Conservation (phyloP, 306 rosid genomes). For the Castanea crenata region DNA sequence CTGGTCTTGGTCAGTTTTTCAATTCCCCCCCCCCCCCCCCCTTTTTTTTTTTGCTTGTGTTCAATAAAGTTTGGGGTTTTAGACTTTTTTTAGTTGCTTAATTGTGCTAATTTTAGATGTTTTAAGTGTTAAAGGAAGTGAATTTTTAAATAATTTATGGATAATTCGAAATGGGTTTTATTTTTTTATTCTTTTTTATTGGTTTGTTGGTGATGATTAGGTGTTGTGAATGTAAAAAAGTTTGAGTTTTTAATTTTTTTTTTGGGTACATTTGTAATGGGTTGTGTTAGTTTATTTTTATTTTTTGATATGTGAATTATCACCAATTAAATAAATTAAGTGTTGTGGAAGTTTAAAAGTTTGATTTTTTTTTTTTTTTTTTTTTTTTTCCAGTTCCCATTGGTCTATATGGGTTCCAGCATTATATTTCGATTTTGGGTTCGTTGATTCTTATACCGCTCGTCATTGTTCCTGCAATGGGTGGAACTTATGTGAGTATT, state of each 20-base stretch:
- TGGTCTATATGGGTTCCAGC: slow-evolving; percentile 88
- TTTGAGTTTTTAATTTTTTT: background rate
- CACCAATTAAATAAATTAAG: too few species aligned
- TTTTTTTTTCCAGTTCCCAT: slow-evolving; percentile 63
- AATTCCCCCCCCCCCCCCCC: background rate
- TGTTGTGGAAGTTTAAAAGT: too few species aligned
- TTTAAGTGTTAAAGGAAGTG: background rate
- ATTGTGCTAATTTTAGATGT: background rate
- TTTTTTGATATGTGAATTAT: too few species aligned
- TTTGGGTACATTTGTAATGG: slow-evolving; percentile 8
- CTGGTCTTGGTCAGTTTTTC: slow-evolving; percentile 71
- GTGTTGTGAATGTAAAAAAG: background rate
- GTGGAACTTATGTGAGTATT: slow-evolving; percentile 85
- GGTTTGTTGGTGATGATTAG: background rate
- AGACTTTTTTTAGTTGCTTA: background rate
- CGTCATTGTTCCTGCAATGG: slow-evolving; percentile 98
- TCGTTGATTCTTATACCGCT: slow-evolving; percentile 90
- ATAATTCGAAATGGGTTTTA: background rate
- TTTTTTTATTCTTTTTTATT: background rate
- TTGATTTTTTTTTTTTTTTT: background rate
- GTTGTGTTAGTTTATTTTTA: slow-evolving; percentile 6
- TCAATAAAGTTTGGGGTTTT: background rate
- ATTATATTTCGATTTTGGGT: slow-evolving; percentile 79
- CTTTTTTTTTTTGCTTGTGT: background rate
- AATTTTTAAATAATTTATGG: background rate